Conservation (phyloP, 768 basidiomycete genomes). For the Panus rudis region DNA sequence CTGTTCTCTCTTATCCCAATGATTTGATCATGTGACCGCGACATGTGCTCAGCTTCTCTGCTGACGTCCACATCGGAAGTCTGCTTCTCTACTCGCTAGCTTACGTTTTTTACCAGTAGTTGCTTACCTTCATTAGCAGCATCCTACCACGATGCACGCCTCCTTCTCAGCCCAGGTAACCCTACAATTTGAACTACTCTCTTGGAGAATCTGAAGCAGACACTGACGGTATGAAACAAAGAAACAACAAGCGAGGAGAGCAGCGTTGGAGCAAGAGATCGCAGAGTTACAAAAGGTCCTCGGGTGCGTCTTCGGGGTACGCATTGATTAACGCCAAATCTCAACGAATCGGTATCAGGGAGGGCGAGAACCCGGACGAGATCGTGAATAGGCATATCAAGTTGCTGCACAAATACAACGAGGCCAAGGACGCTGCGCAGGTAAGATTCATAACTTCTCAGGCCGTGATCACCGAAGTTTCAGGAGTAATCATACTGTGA, state of each 20-base stretch:
- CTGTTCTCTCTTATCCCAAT: neutral
- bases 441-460: slow-evolving; percentile 31
- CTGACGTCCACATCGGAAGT: too few species aligned
- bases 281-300: neutral
- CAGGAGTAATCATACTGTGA: neutral
- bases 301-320: neutral
- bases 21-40: too few species aligned
- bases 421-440: slow-evolving; percentile 80
- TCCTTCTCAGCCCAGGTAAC: slow-evolving; percentile 11
- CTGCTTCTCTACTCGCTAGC: too few species aligned
- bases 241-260: neutral
- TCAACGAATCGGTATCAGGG: slow-evolving; percentile 19
- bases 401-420: slow-evolving; percentile 70
- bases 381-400: slow-evolving; percentile 65
- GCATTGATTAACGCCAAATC: neutral
- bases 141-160: slow-evolving; percentile 17
- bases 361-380: slow-evolving; percentile 42
- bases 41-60: too few species aligned
- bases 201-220: neutral
- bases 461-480: neutral
- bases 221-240: neutral
- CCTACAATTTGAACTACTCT: neutral
- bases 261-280: slow-evolving; percentile 4
- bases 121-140: too few species aligned
- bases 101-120: too few species aligned